Conservation (phyloP, 257 asterid genomes). For the Nicotiana paniculata region DNA sequence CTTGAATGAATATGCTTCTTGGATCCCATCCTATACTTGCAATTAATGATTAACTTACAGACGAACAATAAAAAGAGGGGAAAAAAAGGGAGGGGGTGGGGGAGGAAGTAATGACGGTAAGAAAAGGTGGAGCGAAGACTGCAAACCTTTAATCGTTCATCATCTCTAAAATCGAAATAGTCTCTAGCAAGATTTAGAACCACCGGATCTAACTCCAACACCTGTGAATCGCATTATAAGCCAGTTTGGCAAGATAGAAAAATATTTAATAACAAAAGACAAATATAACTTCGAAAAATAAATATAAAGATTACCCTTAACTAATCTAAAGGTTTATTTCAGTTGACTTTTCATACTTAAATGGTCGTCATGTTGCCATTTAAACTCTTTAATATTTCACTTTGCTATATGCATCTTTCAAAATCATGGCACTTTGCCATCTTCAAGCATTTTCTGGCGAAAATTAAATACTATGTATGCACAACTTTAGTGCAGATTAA, state of each 20-base stretch:
- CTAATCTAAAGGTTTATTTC: neutral
- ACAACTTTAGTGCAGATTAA: neutral
- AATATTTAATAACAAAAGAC: neutral
- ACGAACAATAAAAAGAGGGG: neutral
- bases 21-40: neutral
- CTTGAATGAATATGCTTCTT: neutral
- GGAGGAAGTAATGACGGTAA: neutral
- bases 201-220: conserved; percentile 73
- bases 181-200: conserved; percentile 68
- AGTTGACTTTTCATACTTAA: neutral
- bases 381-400: neutral
- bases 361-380: neutral
- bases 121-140: neutral
- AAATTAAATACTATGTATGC: neutral
- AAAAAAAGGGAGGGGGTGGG: neutral
- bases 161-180: conserved; percentile 63
- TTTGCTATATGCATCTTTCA: neutral
- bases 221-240: conserved; percentile 42
- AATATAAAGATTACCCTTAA: neutral
- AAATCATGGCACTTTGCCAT: neutral
- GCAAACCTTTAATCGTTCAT: conserved; percentile 50
- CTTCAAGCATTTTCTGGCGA: neutral
- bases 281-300: neutral
- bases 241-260: neutral
- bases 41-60: neutral